Percentiles rank a stretch among this genome's conserved stretches.
phyloP scores from a whole-genome alignment of 2,329 filamentous ascomycete species.

The Diaporthe destruens region DNA sequence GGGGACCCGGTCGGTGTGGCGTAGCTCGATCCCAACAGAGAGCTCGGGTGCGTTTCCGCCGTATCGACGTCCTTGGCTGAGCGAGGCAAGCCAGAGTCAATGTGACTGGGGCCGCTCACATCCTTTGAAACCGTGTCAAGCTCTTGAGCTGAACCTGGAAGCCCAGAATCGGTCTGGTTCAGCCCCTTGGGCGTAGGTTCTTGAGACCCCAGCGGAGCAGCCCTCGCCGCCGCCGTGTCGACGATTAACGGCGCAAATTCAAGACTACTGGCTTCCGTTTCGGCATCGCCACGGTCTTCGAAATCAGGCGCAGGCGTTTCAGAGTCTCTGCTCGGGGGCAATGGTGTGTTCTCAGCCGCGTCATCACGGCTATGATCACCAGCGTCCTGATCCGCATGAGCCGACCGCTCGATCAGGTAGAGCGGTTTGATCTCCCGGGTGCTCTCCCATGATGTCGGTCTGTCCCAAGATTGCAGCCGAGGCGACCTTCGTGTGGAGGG shows the following conservation, averaged over 20 bases:
- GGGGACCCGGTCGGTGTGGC: constrained; percentile 38
- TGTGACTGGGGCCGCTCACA: background rate
- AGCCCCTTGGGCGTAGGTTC: constrained; percentile 74
- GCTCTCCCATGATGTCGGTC: constrained; percentile 73
- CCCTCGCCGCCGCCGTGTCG: constrained; percentile 53
- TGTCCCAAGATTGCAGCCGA: constrained; percentile 45
- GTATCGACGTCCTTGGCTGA: constrained; percentile 4
- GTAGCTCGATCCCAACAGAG: constrained; percentile 39
- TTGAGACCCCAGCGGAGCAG: constrained; percentile 70
- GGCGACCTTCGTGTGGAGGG: constrained; percentile 23
- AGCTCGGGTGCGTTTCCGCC: constrained; percentile 18
- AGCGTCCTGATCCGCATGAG: constrained; percentile 47
- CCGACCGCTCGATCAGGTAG: constrained; percentile 79
- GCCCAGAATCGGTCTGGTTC: constrained; percentile 4
- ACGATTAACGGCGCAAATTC: constrained; percentile 51
- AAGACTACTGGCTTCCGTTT: constrained; percentile 42
- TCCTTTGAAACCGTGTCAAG: background rate
- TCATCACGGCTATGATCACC: constrained; percentile 47
- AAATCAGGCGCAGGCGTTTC: constrained; percentile 52
- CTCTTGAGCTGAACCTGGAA: constrained; percentile 21
- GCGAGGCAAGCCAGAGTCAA: constrained; percentile 10
- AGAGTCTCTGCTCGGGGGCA: constrained; percentile 51
- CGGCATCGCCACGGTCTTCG: constrained; percentile 48
- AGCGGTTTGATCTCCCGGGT: constrained; percentile 82
- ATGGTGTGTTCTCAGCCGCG: constrained; percentile 61